phyloP scores from a whole-genome alignment of 2,329 filamentous ascomycete species.

The Claviceps digitariae region DNA sequence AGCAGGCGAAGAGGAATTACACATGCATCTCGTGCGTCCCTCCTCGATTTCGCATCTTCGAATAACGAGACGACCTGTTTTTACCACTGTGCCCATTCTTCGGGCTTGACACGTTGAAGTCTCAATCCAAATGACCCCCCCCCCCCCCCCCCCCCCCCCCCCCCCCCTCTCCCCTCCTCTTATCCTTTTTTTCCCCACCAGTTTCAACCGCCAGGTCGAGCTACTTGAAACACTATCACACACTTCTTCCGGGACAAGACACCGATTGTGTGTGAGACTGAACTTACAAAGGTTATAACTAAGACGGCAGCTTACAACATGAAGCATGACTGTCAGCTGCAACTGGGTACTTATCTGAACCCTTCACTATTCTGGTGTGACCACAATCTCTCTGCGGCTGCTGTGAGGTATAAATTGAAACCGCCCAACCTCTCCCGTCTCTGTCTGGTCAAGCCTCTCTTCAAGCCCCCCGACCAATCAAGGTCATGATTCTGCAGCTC shows the following conservation, averaged over 20 bases:
- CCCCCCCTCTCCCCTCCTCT: no score
- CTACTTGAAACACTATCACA: neutral
- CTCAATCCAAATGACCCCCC: neutral
- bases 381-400: neutral
- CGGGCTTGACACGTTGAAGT: neutral
- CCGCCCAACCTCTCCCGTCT: neutral
- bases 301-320: neutral
- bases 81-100: neutral
- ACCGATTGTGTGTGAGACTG: neutral
- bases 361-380: neutral
- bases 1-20: no score
- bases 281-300: neutral
- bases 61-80: neutral
- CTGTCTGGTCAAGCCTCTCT: neutral
- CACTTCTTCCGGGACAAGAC: neutral
- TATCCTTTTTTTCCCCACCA: neutral
- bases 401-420: neutral
- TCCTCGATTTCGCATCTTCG: no score
- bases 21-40: neutral
- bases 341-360: neutral
- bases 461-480: slow-evolving; percentile 6
- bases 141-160: neutral
- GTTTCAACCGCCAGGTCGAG: neutral
- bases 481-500: slow-evolving; percentile 43
- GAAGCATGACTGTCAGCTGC: neutral